Conservation (phyloP, 2,329 filamentous ascomycete genomes). For the Pseudogymnoascus sp. region DNA sequence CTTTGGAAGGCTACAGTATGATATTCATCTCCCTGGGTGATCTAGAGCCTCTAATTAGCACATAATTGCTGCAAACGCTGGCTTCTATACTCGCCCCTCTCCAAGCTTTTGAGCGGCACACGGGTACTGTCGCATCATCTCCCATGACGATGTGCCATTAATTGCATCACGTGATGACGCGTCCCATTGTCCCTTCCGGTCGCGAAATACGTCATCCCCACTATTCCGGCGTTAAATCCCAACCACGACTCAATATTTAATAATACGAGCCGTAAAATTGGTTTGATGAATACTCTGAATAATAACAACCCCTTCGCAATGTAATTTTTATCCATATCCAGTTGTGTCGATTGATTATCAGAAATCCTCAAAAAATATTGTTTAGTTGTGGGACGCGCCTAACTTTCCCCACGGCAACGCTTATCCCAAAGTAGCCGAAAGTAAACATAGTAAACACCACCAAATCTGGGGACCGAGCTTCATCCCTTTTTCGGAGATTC, state of each 20-base stretch:
- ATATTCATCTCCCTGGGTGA: neutral
- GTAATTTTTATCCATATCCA: neutral
- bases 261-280: too few relatives aligned
- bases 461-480: constrained; percentile 5
- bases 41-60: neutral
- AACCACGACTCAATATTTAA: neutral
- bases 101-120: neutral
- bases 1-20: neutral
- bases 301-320: neutral
- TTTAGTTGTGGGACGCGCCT: constrained; percentile 7
- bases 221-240: neutral
- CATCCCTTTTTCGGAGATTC: constrained; percentile 8
- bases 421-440: constrained; percentile 1
- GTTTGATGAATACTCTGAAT: neutral
- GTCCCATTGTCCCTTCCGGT: neutral
- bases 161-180: neutral
- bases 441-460: constrained; percentile 1
- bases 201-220: constrained; percentile 5
- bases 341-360: neutral
- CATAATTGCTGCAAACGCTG: neutral
- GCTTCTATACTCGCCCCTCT: neutral
- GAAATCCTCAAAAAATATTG: neutral
- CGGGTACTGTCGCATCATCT: constrained; percentile 2
- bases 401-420: constrained; percentile 7
- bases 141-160: neutral